A percentile compares a stretch with the other conserved stretches of the same genome.
These are phyloP conservation scores for Hamamelis virginiana DNA, from an alignment of 164 flowering plant genomes.

Conservation along the genomic window DNA sequence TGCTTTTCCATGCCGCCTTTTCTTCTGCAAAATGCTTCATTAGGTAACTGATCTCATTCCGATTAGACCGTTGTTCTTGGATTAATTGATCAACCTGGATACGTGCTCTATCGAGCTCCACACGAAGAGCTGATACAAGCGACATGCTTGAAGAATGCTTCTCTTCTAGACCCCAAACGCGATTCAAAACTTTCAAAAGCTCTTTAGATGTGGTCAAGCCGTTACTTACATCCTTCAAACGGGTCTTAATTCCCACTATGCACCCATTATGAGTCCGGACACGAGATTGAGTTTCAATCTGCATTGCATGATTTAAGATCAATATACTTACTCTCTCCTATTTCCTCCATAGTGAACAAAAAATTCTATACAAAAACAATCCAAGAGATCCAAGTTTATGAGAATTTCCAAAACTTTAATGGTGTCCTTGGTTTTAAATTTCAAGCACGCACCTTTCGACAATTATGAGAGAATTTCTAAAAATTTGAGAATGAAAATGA, in stretches of 20 bases:
- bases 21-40: conserved; percentile 50
- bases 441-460: too few relatives aligned
- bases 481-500: background rate
- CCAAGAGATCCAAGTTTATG: too few relatives aligned
- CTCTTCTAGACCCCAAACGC: conserved; percentile 33
- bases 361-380: too few relatives aligned
- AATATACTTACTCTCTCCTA: too few relatives aligned
- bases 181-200: conserved; percentile 49
- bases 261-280: conserved; percentile 9
- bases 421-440: too few relatives aligned
- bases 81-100: conserved; percentile 38
- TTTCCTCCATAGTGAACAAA: too few relatives aligned
- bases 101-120: conserved; percentile 50
- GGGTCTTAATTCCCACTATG: conserved; percentile 20
- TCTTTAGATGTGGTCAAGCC: conserved; percentile 50
- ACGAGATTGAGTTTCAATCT: conserved; percentile 20
- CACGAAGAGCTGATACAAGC: conserved; percentile 42
- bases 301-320: conserved; percentile 10
- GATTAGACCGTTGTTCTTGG: conserved; percentile 28
- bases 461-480: too few relatives aligned
- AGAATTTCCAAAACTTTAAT: too few relatives aligned
- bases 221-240: conserved; percentile 49
- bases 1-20: conserved; percentile 45
- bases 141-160: conserved; percentile 37
- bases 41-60: conserved; percentile 28